A percentile compares a stretch with the other conserved stretches of the same genome.
Conservation (phyloP, 2,329 filamentous ascomycete species). For the Trichoderma citrinoviride region DNA sequence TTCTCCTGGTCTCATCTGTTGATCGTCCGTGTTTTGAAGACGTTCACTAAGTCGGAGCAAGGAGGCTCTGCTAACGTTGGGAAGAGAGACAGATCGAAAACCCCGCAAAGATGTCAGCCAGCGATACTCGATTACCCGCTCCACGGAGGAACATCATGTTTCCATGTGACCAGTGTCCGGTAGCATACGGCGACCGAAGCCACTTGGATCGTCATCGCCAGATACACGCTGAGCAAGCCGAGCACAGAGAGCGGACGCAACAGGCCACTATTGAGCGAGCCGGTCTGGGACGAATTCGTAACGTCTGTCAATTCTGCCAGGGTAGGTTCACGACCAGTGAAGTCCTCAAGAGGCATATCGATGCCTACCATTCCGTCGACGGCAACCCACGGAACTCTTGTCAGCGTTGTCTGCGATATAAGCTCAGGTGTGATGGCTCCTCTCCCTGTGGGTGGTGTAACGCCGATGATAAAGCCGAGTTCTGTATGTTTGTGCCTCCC, state of each 20-base stretch:
- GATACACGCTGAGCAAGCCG: conserved; percentile 25
- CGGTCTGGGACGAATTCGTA: background rate
- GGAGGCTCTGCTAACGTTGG: background rate
- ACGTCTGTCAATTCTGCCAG: conserved; percentile 27
- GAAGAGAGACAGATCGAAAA: background rate
- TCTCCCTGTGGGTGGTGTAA: conserved; percentile 29
- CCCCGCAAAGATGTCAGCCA: background rate
- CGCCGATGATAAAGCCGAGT: background rate
- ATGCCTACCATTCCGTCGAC: conserved; percentile 30
- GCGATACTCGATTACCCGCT: background rate
- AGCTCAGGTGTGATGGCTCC: conserved; percentile 29
- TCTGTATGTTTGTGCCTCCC: background rate
- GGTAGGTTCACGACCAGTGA: conserved; percentile 29
- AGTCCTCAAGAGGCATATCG: conserved; percentile 24
- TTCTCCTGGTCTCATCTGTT: background rate
- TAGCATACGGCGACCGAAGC: conserved; percentile 26
- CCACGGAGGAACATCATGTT: conserved; percentile 4
- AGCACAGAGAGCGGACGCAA: background rate
- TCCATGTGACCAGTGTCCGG: conserved; percentile 27
- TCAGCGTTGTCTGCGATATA: conserved; percentile 30
- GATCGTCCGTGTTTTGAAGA: background rate
- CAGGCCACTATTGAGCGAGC: conserved; percentile 26
- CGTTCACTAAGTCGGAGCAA: background rate
- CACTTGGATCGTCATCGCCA: conserved; percentile 32
- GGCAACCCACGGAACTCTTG: conserved; percentile 22